Base-by-base conservation (phyloP, 129 eudicot species). In the Kitagawia praeruptora region DNA sequence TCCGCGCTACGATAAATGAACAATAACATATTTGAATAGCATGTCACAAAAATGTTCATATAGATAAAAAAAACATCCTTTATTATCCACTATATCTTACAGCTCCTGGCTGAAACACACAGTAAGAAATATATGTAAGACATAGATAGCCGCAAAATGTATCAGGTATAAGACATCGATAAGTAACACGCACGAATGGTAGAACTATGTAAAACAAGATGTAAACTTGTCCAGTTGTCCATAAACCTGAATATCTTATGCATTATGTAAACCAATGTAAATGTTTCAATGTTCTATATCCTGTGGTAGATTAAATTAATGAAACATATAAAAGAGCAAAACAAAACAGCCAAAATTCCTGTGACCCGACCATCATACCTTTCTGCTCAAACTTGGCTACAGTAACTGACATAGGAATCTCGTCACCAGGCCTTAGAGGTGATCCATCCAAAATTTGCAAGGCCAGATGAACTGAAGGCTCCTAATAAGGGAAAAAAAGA, bases 381-480 rank as follows among this genome's bases (percentile, higher is more conserved):
- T 95, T 95, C 86, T 95, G 99, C 86, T 95, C 94, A 85, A 95
- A 95, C 80, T 90, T 95, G 51, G 99, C 99, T 64, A 83, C 85
- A 70, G 92, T 85, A 54, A 95, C 97, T 73, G 99, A 83, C 97
- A 95, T 89, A 44, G 78, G 86, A 82, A 83, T 75, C 82, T 83
- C 87, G 79, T 84, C 95, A 86, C 90, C 97, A 41, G 90, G 91
- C 78, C 99, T 87, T 70, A 95, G 85, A 84, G 97, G 91, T 77
- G 93, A 46, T 69, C 99, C 99, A 27, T 95, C 96, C 87, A 95
- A 87, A 82, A 92, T 83, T 85, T 95, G 96, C 56, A 90, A 53
- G 37, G 99, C 99, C n/a, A n/a, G n/a, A 75, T 86, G 94, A 82
- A 92, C 99, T 39, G 99, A 95, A 79, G 97, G 96, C 83, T 95